Conservation (phyloP, 1,139 yeast species). For the Geotrichum bryndzae region DNA sequence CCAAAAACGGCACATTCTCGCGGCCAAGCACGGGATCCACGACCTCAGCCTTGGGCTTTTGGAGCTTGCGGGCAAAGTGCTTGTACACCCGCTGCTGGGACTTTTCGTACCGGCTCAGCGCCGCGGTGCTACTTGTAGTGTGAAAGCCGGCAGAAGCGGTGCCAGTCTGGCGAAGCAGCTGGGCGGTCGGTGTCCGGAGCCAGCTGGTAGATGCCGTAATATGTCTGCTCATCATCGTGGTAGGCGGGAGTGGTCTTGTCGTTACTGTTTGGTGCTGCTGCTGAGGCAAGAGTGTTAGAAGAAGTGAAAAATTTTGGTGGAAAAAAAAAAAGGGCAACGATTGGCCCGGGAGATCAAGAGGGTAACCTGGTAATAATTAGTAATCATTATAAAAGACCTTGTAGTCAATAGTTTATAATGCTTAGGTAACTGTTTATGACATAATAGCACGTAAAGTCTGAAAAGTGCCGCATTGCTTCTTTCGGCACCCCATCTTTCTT, state of each 20-base stretch:
- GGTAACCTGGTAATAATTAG: background rate
- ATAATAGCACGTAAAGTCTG: background rate
- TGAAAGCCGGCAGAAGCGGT: constrained; percentile 8
- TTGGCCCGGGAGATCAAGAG: background rate
- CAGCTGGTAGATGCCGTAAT: background rate
- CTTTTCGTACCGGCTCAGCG: constrained; percentile 14
- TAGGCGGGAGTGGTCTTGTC: background rate
- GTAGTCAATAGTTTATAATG: background rate
- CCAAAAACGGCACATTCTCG: constrained; percentile 58
- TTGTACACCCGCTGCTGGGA: constrained; percentile 30
- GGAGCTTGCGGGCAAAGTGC: constrained; percentile 32
- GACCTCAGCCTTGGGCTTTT: constrained; percentile 29
- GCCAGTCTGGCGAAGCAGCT: background rate
- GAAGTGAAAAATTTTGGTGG: background rate
- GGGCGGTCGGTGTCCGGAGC: background rate
- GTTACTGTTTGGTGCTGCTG: background rate
- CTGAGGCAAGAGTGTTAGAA: background rate
- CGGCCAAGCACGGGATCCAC: constrained; percentile 82
- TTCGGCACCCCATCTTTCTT: background rate
- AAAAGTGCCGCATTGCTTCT: background rate
- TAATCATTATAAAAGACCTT: background rate
- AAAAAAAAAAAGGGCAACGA: background rate
- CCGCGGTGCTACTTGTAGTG: constrained; percentile 11
- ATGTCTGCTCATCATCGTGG: constrained; percentile 1
- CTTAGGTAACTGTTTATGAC: background rate